Evolutionary conservation across 169 alveolate species (phyloP).

Genomic region (Haemoproteus tartakovskyi): DNA sequence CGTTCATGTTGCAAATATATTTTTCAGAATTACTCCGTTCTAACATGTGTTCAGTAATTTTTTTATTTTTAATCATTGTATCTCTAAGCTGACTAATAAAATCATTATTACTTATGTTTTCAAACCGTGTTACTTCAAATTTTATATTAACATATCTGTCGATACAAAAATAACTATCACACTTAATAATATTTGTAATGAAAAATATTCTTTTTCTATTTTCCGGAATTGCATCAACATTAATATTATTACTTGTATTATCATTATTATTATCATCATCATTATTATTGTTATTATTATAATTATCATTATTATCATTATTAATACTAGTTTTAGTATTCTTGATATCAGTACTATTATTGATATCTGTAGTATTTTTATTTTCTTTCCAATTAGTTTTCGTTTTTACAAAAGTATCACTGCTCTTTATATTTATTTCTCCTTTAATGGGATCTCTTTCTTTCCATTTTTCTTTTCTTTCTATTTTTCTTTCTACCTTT

Average conservation of each 20-base stretch:
- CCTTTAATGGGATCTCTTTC: too few relatives aligned
- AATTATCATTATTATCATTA: neutral
- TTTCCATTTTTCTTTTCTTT: too few relatives aligned
- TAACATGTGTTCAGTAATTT: slow-evolving; percentile 3
- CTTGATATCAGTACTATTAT: neutral
- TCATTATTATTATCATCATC: neutral
- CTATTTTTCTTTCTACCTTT: too few relatives aligned
- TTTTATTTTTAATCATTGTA: slow-evolving; percentile 34
- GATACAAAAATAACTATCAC: slow-evolving; percentile 26
- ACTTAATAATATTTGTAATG: slow-evolving; percentile 30
- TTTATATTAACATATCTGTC: slow-evolving; percentile 50
- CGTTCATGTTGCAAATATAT: slow-evolving; percentile 25
- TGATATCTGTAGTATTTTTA: neutral
- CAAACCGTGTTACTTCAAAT: slow-evolving; percentile 37
- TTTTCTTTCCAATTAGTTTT: too few relatives aligned
- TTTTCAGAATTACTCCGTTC: neutral
- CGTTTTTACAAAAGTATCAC: too few relatives aligned
- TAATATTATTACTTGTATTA: neutral
- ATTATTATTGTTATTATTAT: neutral
- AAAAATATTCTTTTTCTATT: slow-evolving; percentile 15
- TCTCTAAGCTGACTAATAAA: slow-evolving; percentile 22
- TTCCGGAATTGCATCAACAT: neutral
- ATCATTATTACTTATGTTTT: neutral
- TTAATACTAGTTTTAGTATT: neutral
- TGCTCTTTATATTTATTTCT: too few relatives aligned